Evolutionary conservation across 148 eudicot species (phyloP), one percentile per base, ranked within the genome.

Genomic region (Drosera capensis): DNA sequence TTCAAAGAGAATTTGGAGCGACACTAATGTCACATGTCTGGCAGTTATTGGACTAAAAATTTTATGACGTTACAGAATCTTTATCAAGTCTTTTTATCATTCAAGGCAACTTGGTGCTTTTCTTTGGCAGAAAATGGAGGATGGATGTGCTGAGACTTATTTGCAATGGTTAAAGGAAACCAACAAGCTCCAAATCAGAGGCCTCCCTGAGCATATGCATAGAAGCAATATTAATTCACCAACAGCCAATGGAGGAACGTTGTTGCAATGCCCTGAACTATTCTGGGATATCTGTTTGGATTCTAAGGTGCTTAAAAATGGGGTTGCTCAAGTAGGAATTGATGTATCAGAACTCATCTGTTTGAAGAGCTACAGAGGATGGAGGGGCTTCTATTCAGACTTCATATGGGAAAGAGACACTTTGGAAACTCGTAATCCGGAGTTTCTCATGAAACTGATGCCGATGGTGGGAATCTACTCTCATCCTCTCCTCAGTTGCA

Each of bases 21-120:
- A n/a, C n/a, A n/a, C n/a, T n/a, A n/a, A n/a, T n/a, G n/a, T n/a
- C n/a, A n/a, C n/a, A n/a, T n/a, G n/a, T n/a, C n/a, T n/a, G n/a
- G n/a, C n/a, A n/a, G n/a, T n/a, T n/a, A n/a, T n/a, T n/a, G n/a
- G n/a, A n/a, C n/a, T n/a, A n/a, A 61, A 49, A 30, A 25, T 51
- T 57, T 43, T 41, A 62, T 41, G 28, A 31, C 40, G 43, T 49
- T 49, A 34, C 34, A 55, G 36, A 68, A 65, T 42, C 51, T 71
- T 21, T 51, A 30, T 35, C 52, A 65, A 49, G 66, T 63, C 76
- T 46, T 68, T 64, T 57, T 72, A 71, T 57, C 51, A 67, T 64
- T 49, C 63, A 17, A 70, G 65, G 59, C 88, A 71, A 49, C 82
- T 92, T 55, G 78, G 78, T 18, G 42, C 62, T 48, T 64, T 68